These are phyloP conservation scores for Asterochloris sp. DNA, from an alignment of 139 green algal genomes.

Conservation along the genomic window DNA sequence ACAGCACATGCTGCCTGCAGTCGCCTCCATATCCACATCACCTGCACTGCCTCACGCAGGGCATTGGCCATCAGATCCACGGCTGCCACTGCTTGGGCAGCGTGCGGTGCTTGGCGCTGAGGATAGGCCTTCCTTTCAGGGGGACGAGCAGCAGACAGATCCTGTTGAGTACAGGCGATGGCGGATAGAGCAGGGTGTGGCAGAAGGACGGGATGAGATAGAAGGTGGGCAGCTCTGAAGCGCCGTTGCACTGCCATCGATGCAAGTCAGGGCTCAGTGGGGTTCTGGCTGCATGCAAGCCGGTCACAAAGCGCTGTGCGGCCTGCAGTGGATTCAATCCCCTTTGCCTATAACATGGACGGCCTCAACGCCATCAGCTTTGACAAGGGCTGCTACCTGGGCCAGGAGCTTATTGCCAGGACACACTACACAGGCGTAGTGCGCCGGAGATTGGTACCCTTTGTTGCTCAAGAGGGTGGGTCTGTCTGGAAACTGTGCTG, in stretches of 20 bases:
- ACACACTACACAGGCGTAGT: slow-evolving; percentile 78
- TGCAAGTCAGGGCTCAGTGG: background rate
- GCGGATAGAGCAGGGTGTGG: slow-evolving; percentile 74
- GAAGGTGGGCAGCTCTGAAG: background rate
- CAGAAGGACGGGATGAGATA: slow-evolving; percentile 56
- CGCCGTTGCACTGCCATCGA: background rate
- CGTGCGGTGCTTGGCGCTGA: slow-evolving; percentile 43
- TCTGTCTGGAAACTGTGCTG: too few relatives aligned
- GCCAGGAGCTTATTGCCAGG: slow-evolving; percentile 84
- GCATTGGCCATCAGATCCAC: slow-evolving; percentile 60
- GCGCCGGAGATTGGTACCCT: slow-evolving; percentile 79
- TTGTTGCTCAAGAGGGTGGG: slow-evolving; percentile 22
- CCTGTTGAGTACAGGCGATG: slow-evolving; percentile 25
- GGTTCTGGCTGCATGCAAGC: background rate
- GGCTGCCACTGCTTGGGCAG: slow-evolving; percentile 58
- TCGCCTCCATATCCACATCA: too few relatives aligned
- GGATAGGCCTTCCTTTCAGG: background rate
- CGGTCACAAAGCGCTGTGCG: background rate
- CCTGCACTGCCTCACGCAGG: background rate
- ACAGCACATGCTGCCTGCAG: background rate
- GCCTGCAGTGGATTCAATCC: slow-evolving; percentile 58
- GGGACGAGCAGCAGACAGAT: slow-evolving; percentile 1
- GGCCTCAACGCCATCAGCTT: slow-evolving; percentile 85
- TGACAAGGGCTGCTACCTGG: slow-evolving; percentile 96
- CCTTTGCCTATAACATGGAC: slow-evolving; percentile 95